Base-by-base conservation (phyloP, 768 basidiomycete genomes). In the Rhodotorula diobovata region DNA sequence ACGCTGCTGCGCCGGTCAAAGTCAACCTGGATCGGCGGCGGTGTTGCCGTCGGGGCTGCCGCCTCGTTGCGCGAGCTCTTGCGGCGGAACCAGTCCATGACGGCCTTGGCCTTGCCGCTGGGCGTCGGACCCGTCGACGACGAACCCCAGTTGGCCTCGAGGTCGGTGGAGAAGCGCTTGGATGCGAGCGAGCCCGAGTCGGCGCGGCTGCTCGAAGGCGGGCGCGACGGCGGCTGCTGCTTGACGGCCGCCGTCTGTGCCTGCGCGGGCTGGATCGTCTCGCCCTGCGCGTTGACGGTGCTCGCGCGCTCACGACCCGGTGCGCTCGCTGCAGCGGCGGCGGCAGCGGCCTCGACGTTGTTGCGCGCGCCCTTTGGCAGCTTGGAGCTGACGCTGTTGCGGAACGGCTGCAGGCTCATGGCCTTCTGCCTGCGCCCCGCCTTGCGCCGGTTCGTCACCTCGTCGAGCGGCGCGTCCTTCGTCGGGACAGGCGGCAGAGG, bases 1-100 rank as follows among this genome's bases (percentile, higher is more conserved):
- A 10, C 28, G 4, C 28, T 12, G 5, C 28, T 1, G 25, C 28
- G 25, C 28, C 37, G 56, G 62, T 72, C 66, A 45, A 78, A 70
- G 67, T 76, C 66, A 61, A 73, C 66, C 56, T 56, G 58, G 66
- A 71, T 63, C 51, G 67, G 48, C 34, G 53, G 55, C 28, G 12
- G 50, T 23, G 46, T 23, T 21, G 30, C 28, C 57, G 15, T 10
- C 12, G 12, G 58, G 4, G 58, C 25, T 0, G 53, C 39, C 25
- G 53, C 55, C 14, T 46, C 65, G 50, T 63, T 53, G 15, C 64
- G 64, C 43, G 69, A 61, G 51, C 81, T 81, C 72, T 82, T 82
- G 43, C 81, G 78, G 51, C 83, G 84, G 86, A 99, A 98, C 96
- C 96, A 99, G 75, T 93, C 89, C 95, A 98, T 98, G 63, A 99